Percentiles rank a stretch among this genome's conserved stretches.
Conservation (phyloP, 228 moss, liverwort and hornwort genomes). For the Sphagnum fallax region DNA sequence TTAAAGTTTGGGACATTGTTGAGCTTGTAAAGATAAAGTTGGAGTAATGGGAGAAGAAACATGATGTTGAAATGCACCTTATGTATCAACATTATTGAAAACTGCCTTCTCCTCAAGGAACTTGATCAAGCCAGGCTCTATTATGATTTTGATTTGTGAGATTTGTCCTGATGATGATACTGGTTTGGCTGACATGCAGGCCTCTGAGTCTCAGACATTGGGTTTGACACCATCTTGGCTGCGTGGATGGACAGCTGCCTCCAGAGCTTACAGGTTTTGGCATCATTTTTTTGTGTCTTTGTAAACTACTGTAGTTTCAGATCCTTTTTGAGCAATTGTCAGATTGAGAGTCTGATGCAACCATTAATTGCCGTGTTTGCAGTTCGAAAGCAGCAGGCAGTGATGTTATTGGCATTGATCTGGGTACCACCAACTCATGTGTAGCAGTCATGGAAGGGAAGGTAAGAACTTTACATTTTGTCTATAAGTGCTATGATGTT, state of each 20-base stretch:
- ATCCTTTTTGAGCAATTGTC: background rate
- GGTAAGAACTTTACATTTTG: constrained; percentile 10
- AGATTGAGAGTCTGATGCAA: background rate
- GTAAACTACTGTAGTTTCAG: background rate
- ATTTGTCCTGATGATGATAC: too few relatives aligned
- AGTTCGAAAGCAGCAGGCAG: constrained; percentile 27
- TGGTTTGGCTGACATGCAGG: too few relatives aligned
- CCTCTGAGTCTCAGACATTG: background rate
- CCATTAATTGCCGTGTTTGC: background rate
- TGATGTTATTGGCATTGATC: constrained; percentile 45
- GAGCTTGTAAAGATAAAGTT: too few relatives aligned
- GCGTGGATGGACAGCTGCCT: constrained; percentile 5
- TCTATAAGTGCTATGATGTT: too few relatives aligned
- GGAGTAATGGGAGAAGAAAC: too few relatives aligned
- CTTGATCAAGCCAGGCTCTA: background rate
- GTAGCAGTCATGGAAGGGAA: constrained; percentile 48
- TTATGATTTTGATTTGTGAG: background rate
- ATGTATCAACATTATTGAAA: too few relatives aligned
- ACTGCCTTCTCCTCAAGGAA: constrained; percentile 4
- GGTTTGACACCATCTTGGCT: constrained; percentile 7
- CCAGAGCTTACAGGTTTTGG: constrained; percentile 10
- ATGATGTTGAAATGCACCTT: too few relatives aligned
- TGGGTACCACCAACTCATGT: constrained; percentile 47
- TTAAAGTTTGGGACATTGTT: too few relatives aligned
- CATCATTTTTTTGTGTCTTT: background rate